Evolutionary conservation across 1,284 basidiomycete genomes (phyloP).

Genomic region (Dichomitus squalens): DNA sequence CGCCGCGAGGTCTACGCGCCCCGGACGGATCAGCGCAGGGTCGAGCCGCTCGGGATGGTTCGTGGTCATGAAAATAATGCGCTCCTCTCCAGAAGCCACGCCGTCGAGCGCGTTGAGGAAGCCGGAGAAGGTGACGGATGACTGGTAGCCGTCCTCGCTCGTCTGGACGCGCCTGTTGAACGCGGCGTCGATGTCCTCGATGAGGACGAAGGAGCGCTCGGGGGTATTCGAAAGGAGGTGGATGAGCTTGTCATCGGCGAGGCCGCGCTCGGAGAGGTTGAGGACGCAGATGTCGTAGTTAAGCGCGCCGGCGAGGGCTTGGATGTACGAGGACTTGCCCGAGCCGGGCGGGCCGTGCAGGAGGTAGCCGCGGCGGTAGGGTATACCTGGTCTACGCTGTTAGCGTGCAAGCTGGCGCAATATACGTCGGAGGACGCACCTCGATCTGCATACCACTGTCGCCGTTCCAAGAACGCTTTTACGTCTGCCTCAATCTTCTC

Average conservation of each 20-base stretch:
- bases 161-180: slow-evolving; percentile 92
- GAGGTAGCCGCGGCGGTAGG: slow-evolving; percentile 95
- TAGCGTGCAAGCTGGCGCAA: slow-evolving; percentile 12
- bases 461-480: slow-evolving; percentile 79
- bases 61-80: slow-evolving; percentile 99
- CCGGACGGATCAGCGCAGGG: slow-evolving; percentile 93
- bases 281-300: slow-evolving; percentile 96
- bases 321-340: slow-evolving; percentile 98
- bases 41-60: slow-evolving; percentile 88
- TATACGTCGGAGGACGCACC: slow-evolving; percentile 50
- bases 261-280: slow-evolving; percentile 94
- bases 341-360: slow-evolving; percentile 96
- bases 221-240: slow-evolving; percentile 93
- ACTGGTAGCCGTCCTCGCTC: slow-evolving; percentile 91
- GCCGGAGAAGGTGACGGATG: slow-evolving; percentile 95
- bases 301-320: slow-evolving; percentile 91
- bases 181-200: slow-evolving; percentile 98
- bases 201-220: slow-evolving; percentile 89
- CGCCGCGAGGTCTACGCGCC: slow-evolving; percentile 88
- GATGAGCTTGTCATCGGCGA: slow-evolving; percentile 96
- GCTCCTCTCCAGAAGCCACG: slow-evolving; percentile 94
- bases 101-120: slow-evolving; percentile 97
- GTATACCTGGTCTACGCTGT: slow-evolving; percentile 76
- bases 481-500: slow-evolving; percentile 85
- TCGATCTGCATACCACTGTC: slow-evolving; percentile 96